Percentiles rank a stretch among this genome's conserved stretches.
These are phyloP conservation scores for Penicillium sp. DNA, from an alignment of 2,329 filamentous ascomycete genomes.

Conservation along the genomic window DNA sequence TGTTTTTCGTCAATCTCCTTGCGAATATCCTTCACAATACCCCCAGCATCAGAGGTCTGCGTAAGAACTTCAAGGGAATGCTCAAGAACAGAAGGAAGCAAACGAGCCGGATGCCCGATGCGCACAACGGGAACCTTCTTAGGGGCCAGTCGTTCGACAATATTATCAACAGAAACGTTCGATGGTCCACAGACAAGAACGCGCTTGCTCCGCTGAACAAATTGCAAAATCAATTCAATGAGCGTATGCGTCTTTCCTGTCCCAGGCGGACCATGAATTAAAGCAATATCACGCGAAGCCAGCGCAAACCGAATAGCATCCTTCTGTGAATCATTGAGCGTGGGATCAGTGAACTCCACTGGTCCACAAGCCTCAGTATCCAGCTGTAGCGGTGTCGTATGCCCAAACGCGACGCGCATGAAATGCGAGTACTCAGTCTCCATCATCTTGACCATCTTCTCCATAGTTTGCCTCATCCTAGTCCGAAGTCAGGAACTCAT, in stretches of 20 bases:
- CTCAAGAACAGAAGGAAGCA: slow-evolving; percentile 81
- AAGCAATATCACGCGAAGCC: slow-evolving; percentile 73
- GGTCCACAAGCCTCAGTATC: slow-evolving; percentile 47
- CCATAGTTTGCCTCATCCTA: slow-evolving; percentile 65
- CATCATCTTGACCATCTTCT: slow-evolving; percentile 54
- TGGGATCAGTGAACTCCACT: slow-evolving; percentile 55
- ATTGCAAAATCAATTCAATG: slow-evolving; percentile 91
- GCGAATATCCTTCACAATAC: slow-evolving; percentile 84
- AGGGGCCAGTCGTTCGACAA: slow-evolving; percentile 83
- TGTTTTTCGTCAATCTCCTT: slow-evolving; percentile 93
- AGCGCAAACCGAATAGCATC: slow-evolving; percentile 76
- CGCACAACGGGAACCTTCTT: slow-evolving; percentile 85
- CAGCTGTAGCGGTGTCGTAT: slow-evolving; percentile 52
- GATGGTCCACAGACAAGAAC: slow-evolving; percentile 94
- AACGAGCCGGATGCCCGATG: slow-evolving; percentile 85
- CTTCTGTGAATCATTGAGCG: slow-evolving; percentile 61
- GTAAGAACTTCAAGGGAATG: slow-evolving; percentile 92
- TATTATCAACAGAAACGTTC: slow-evolving; percentile 97
- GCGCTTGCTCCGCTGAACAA: slow-evolving; percentile 69
- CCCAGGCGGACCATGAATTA: slow-evolving; percentile 93
- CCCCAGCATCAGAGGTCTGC: slow-evolving; percentile 82
- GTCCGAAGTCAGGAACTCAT: slow-evolving; percentile 10
- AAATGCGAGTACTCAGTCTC: slow-evolving; percentile 57
- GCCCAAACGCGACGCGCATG: slow-evolving; percentile 61
- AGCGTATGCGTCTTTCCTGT: slow-evolving; percentile 97